Conservation (phyloP, 2,329 filamentous ascomycete species). For the Blastomyces percursus region DNA sequence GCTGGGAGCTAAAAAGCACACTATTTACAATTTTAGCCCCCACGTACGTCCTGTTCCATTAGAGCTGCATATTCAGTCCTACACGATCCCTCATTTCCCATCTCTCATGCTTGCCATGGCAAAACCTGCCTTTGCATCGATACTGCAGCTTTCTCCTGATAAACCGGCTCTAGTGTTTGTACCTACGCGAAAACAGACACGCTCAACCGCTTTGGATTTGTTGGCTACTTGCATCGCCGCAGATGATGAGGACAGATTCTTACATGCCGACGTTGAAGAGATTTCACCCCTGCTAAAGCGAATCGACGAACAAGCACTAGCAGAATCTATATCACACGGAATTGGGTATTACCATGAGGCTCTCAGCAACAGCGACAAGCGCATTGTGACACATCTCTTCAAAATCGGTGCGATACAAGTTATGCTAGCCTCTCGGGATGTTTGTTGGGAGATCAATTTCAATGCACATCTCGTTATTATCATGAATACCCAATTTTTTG, state of each 20-base stretch:
- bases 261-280: constrained; percentile 73
- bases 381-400: constrained; percentile 87
- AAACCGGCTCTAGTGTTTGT: constrained; percentile 90
- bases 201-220: constrained; percentile 75
- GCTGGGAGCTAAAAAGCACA: constrained; percentile 96
- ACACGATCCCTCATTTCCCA: constrained; percentile 90
- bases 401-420: constrained; percentile 82
- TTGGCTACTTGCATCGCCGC: constrained; percentile 78
- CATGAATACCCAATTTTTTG: constrained; percentile 97
- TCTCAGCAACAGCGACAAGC: constrained; percentile 75
- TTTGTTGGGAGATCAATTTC: constrained; percentile 88
- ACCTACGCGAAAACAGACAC: constrained; percentile 83
- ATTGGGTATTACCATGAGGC: constrained; percentile 98
- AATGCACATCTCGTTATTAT: constrained; percentile 85
- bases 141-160: constrained; percentile 75
- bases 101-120: constrained; percentile 99
- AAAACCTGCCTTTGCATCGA: constrained; percentile 80
- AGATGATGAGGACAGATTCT: constrained; percentile 85
- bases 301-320: constrained; percentile 75
- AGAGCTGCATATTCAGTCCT: constrained; percentile 90
- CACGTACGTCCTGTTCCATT: constrained; percentile 79
- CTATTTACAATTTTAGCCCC: constrained; percentile 97
- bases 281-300: constrained; percentile 70
- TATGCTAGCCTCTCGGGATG: constrained; percentile 69
- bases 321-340: constrained; percentile 82